A percentile compares a stretch with the other conserved stretches of the same genome.
These are phyloP conservation scores for Tolypocladium guangdongense DNA, from an alignment of 2,329 filamentous ascomycete species.

Conservation along the genomic window DNA sequence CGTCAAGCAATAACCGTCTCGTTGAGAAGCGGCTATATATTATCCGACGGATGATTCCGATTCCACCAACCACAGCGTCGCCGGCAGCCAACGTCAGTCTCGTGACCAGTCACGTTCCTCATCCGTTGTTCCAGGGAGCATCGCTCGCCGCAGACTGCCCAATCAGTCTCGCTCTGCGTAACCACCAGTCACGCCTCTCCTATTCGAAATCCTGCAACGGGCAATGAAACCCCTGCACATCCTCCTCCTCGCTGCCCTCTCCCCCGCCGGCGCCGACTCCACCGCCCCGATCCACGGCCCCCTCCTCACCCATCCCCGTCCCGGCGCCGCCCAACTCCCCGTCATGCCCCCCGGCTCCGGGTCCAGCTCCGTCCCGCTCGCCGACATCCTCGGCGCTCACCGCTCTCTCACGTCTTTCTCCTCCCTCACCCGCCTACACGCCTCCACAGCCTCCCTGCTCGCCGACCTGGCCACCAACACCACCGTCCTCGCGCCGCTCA, in stretches of 20 bases:
- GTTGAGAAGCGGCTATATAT: neutral
- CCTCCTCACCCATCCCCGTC: constrained; percentile 3
- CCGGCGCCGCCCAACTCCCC: constrained; percentile 4
- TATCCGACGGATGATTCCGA: neutral
- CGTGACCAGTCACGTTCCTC: neutral
- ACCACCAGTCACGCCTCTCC: neutral
- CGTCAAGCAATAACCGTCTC: neutral
- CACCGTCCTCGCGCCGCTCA: constrained; percentile 79
- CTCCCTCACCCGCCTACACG: constrained; percentile 65
- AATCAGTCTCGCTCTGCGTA: neutral
- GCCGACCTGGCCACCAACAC: constrained; percentile 57
- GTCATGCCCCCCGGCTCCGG: constrained; percentile 11
- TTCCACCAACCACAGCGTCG: neutral
- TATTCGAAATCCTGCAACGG: neutral
- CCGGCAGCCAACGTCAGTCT: neutral
- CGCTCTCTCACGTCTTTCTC: constrained; percentile 78
- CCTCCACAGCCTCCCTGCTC: constrained; percentile 56
- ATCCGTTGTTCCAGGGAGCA: neutral
- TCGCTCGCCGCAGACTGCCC: neutral
- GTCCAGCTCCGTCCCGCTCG: constrained; percentile 52
- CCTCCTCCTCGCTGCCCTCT: constrained; percentile 2
- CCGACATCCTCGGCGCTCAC: constrained; percentile 73
- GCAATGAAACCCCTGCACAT: constrained; percentile 4
- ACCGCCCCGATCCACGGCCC: constrained; percentile 8
- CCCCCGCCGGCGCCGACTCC: constrained; percentile 1